phyloP scores from a whole-genome alignment of 768 basidiomycete species.

The Megacollybia marginata region DNA sequence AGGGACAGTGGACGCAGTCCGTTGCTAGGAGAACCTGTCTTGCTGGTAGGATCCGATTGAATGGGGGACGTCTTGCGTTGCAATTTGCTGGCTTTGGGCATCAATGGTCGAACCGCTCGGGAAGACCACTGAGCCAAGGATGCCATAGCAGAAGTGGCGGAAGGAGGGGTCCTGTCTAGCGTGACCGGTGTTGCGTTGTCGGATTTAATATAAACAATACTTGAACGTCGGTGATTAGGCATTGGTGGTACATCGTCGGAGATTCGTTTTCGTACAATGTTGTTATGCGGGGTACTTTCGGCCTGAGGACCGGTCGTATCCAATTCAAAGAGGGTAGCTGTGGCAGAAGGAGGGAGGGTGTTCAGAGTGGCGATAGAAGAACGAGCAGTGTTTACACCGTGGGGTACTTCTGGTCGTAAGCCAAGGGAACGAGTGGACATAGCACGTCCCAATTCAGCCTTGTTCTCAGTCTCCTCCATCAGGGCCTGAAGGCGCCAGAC shows the following conservation, averaged over 20 bases:
- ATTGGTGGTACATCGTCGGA: slow-evolving; percentile 25
- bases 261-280: slow-evolving; percentile 25
- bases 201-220: slow-evolving; percentile 60
- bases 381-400: slow-evolving; percentile 41
- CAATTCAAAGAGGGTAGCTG: slow-evolving; percentile 58
- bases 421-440: slow-evolving; percentile 37
- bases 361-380: slow-evolving; percentile 38
- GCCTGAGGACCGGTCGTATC: slow-evolving; percentile 39
- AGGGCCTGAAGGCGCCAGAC: slow-evolving; percentile 24
- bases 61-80: slow-evolving; percentile 33
- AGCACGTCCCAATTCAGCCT: slow-evolving; percentile 22
- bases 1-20: slow-evolving; percentile 58
- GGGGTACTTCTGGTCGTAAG: slow-evolving; percentile 44
- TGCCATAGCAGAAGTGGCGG: slow-evolving; percentile 25
- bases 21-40: slow-evolving; percentile 31
- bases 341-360: slow-evolving; percentile 41
- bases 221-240: slow-evolving; percentile 39
- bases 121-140: slow-evolving; percentile 40
- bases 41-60: slow-evolving; percentile 18
- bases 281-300: slow-evolving; percentile 60
- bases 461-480: slow-evolving; percentile 28
- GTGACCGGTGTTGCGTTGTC: slow-evolving; percentile 33
- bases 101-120: slow-evolving; percentile 44
- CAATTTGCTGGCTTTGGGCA: slow-evolving; percentile 43
- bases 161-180: slow-evolving; percentile 12